Evolutionary conservation across 2,329 filamentous ascomycete species (phyloP), one percentile per base, ranked within the genome.

Genomic region (Madurella fahalii): DNA sequence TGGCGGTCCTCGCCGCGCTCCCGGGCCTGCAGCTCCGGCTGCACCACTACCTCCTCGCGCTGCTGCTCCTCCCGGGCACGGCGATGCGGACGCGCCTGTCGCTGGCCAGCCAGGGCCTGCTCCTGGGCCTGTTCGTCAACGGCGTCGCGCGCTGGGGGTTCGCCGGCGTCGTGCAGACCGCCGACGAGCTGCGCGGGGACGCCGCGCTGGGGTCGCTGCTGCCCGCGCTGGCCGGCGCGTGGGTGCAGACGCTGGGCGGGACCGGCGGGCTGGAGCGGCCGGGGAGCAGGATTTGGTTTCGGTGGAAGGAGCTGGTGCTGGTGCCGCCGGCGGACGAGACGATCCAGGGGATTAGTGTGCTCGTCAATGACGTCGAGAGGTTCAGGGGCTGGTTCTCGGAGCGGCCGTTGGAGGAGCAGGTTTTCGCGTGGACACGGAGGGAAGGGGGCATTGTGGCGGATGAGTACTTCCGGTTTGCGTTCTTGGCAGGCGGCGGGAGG

Each of bases 131-230:
- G 0, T 90, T 90, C 66, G 81, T 91, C 68, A 90, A 91, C 63
- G 87, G 87, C n/a, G 78, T 87, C 49, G 87, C 86, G 2, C 75
- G 86, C 15, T 90, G 87, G 87, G 87, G 87, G 0, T 91, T 90
- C 65, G 86, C 83, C 53, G 78, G 80, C 7, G 83, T 91, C 44
- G 76, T 91, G 7, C 81, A 91, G 66, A 90, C 87, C 0, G 82
- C 84, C 0, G 77, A 71, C 1, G 78, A 80, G 15, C 68, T 90
- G n/a, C 74, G 78, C 32, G 77, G 72, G 5, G 74, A 77, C 56
- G 74, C 69, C 1, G 65, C 70, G 11, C 60, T 71, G 16, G 75
- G 77, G 8, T 77, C 74, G 1, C 58, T 76, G 0, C 65, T 86
- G 2, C 83, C 67, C 56, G 70, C 50, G 1, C 67, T 70, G 37